Percentiles rank a stretch among this genome's conserved stretches.
These are phyloP conservation scores for Schoenoplectus triqueter DNA, from an alignment of 202 grass and related monocot species.

Conservation along the genomic window DNA sequence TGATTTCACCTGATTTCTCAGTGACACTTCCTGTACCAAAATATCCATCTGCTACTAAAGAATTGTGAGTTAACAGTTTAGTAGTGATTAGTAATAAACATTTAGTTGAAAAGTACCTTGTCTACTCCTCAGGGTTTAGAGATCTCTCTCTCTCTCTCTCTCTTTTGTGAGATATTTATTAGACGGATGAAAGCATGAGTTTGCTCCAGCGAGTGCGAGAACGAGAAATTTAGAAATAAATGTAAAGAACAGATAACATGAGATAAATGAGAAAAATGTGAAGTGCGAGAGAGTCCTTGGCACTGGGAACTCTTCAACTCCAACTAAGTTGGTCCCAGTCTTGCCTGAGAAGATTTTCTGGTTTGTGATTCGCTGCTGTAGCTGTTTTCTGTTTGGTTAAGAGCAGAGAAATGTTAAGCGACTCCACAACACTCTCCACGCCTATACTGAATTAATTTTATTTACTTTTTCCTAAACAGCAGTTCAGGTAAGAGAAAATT, in stretches of 20 bases:
- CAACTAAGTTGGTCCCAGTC: too few species aligned
- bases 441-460: not conserved
- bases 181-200: not conserved
- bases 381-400: constrained; percentile 16
- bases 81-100: constrained; percentile 22
- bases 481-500: not conserved
- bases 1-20: constrained; percentile 40
- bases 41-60: constrained; percentile 47
- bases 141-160: not conserved
- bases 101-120: constrained; percentile 3
- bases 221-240: not conserved
- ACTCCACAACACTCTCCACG: not conserved
- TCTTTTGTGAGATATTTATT: too few species aligned
- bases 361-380: not conserved
- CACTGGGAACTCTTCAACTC: not conserved
- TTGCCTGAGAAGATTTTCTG: not conserved
- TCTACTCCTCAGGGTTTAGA: not conserved
- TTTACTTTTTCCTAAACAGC: not conserved
- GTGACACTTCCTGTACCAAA: constrained; percentile 47
- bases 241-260: not conserved
- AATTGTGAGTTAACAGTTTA: constrained; percentile 39
- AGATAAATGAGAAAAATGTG: not conserved
- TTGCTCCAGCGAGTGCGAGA: not conserved
- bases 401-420: not conserved
- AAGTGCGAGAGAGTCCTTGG: not conserved